Evolutionary conservation across 805 yeast genomes (phyloP).

Genomic region (Saturnispora ahearnii): DNA sequence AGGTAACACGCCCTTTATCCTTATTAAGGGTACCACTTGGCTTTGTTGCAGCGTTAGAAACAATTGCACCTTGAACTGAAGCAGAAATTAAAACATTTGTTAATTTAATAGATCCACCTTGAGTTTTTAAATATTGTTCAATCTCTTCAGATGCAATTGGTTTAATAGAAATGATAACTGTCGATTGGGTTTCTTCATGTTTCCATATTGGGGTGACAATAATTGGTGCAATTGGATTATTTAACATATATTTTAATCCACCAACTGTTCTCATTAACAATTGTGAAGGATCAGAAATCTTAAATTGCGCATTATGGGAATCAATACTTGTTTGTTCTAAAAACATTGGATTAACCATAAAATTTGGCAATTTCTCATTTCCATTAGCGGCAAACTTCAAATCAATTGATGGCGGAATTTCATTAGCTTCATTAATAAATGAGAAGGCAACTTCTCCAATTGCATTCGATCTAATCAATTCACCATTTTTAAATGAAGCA

Average conservation of each 20-base stretch:
- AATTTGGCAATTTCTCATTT: conserved; percentile 33
- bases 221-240: conserved; percentile 52
- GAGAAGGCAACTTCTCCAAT: conserved; percentile 85
- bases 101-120: conserved; percentile 32
- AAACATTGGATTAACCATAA: conserved; percentile 45
- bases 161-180: conserved; percentile 67
- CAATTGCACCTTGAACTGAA: conserved; percentile 51
- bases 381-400: conserved; percentile 31
- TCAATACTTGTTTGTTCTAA: conserved; percentile 34
- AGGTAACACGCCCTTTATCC: conserved; percentile 77
- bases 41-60: conserved; percentile 71
- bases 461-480: conserved; percentile 46
- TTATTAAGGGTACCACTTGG: conserved; percentile 89
- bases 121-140: conserved; percentile 25
- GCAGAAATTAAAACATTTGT: conserved; percentile 56
- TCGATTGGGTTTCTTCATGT: conserved; percentile 74
- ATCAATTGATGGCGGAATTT: conserved; percentile 36
- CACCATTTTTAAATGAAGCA: conserved; percentile 66
- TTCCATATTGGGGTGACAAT: conserved; percentile 81
- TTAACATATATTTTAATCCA: conserved; percentile 66
- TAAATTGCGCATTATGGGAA: conserved; percentile 26
- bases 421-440: conserved; percentile 34
- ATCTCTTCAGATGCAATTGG: conserved; percentile 37
- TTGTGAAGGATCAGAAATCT: conserved; percentile 36
- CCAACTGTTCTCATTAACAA: conserved; percentile 63